Conservation (phyloP, 257 asterid genomes). For the Jacaranda mimosifolia region DNA sequence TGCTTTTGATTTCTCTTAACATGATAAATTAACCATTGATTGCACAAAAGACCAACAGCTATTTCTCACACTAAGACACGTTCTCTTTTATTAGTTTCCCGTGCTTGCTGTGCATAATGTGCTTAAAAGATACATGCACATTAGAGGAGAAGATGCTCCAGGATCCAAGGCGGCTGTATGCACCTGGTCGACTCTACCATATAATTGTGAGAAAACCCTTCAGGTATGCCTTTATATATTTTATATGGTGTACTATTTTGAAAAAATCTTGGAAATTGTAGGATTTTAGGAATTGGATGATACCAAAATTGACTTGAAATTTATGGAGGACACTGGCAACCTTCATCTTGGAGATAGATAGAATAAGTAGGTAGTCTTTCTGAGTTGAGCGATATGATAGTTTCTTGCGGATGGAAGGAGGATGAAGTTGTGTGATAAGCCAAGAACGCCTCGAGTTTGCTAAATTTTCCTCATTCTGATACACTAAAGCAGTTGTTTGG, state of each 20-base stretch:
- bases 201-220: constrained; percentile 88
- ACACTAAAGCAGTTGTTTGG: no score
- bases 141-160: constrained; percentile 90
- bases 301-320: not conserved
- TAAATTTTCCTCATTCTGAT: constrained; percentile 14
- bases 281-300: constrained; percentile 14
- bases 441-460: not conserved
- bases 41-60: constrained; percentile 13
- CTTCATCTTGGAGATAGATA: constrained; percentile 6
- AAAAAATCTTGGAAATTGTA: not conserved
- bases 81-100: constrained; percentile 73
- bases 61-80: constrained; percentile 22
- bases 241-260: constrained; percentile 3
- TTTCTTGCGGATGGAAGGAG: not conserved
- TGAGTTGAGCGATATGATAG: not conserved
- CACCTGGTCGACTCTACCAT: constrained; percentile 99
- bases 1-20: constrained; percentile 1
- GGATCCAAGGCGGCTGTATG: constrained; percentile 96
- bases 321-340: not conserved
- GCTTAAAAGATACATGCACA: constrained; percentile 96
- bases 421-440: not conserved
- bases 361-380: not conserved
- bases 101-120: constrained; percentile 90
- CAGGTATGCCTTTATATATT: constrained; percentile 56
- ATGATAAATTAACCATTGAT: constrained; percentile 16